Evolutionary conservation across 768 basidiomycete genomes (phyloP).

Genomic region (Leccinum broughii): DNA sequence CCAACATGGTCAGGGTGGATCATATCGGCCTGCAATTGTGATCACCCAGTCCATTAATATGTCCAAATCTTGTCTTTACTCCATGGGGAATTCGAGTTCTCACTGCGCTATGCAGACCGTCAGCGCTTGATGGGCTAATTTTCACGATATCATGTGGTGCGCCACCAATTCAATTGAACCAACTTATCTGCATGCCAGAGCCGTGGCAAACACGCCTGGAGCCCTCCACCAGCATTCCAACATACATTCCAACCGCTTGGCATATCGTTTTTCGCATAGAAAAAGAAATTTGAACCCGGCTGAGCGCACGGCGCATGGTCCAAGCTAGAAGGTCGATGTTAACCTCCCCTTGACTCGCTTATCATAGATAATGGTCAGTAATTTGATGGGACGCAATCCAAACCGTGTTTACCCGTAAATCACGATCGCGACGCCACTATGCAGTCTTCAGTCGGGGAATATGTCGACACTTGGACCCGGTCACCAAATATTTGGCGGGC

Average conservation of each 20-base stretch:
- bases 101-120: not conserved
- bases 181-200: not conserved
- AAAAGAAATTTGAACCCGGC: not conserved
- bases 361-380: not conserved
- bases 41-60: not conserved
- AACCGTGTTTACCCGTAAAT: not conserved
- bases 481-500: slow-evolving; percentile 10
- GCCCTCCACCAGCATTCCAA: not conserved
- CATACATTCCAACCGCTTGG: not conserved
- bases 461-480: not conserved
- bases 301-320: not conserved
- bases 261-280: not conserved
- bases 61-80: not conserved
- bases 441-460: not conserved
- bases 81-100: not conserved
- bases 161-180: not conserved
- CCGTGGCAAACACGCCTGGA: not conserved
- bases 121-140: not conserved
- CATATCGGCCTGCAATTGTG: not conserved
- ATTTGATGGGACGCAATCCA: not conserved
- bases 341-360: not conserved
- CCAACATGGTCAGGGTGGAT: not conserved
- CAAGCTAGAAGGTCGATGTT: not conserved
- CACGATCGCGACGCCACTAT: not conserved
- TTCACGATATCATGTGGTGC: not conserved